phyloP scores from a whole-genome alignment of 495 filamentous ascomycete species.

The Podospora bellae-mahoneyi region DNA sequence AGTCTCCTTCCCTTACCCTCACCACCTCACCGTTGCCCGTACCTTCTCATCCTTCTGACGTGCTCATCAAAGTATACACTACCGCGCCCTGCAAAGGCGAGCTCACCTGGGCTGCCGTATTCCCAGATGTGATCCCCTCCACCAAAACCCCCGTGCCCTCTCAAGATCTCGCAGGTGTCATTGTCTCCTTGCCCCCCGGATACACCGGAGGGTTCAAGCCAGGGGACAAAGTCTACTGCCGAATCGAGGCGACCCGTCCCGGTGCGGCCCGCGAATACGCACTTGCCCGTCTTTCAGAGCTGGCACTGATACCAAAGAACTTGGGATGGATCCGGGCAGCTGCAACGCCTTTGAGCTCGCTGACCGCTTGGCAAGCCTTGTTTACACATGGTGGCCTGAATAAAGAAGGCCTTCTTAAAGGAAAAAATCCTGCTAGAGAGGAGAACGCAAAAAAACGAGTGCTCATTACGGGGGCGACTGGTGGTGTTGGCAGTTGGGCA shows the following conservation, averaged over 20 bases:
- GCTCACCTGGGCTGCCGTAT: conserved; percentile 46
- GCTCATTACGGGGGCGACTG: conserved; percentile 66
- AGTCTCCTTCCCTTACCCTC: conserved; percentile 24
- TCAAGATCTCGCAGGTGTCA: conserved; percentile 50
- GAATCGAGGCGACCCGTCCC: conserved; percentile 39
- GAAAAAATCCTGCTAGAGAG: conserved; percentile 38
- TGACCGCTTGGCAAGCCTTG: conserved; percentile 62
- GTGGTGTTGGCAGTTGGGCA: conserved; percentile 56
- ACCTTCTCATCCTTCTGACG: conserved; percentile 42
- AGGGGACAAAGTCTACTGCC: conserved; percentile 61
- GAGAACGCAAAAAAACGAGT: conserved; percentile 53
- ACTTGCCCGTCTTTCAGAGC: conserved; percentile 30
- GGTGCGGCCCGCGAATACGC: conserved; percentile 60
- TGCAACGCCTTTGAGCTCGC: conserved; percentile 54
- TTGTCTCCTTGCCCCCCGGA: conserved; percentile 42
- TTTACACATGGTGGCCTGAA: conserved; percentile 40
- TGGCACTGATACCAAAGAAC: conserved; percentile 48
- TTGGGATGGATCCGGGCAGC: conserved; percentile 54
- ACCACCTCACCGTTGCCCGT: conserved; percentile 28
- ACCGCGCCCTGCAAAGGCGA: conserved; percentile 58
- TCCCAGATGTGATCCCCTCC: conserved; percentile 38
- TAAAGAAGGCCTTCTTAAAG: conserved; percentile 23
- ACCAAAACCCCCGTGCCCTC: conserved; percentile 50
- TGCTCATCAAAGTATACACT: conserved; percentile 58
- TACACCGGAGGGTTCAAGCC: conserved; percentile 42